These are phyloP conservation scores for Sideroxylon spinosum DNA, from an alignment of 179 eudicot species.

Conservation along the genomic window DNA sequence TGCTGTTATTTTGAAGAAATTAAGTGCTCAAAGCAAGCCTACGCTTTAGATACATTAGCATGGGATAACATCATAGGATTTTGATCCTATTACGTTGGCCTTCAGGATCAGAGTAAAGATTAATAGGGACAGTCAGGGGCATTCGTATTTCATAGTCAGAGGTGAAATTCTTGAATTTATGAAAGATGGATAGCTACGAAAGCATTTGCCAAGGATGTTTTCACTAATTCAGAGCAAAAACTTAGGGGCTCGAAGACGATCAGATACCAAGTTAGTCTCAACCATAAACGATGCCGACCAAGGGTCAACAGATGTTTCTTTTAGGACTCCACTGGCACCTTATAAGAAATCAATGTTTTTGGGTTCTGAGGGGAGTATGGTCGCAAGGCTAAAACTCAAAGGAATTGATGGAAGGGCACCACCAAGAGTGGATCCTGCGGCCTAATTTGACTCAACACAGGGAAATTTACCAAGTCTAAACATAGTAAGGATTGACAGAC, in stretches of 20 bases:
- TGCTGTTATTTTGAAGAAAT: constrained; percentile 57
- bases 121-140: constrained; percentile 56
- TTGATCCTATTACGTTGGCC: constrained; percentile 26
- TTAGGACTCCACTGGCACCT: constrained; percentile 58
- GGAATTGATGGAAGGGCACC: constrained; percentile 32
- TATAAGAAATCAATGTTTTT: constrained; percentile 74
- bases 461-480: constrained; percentile 62
- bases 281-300: constrained; percentile 84
- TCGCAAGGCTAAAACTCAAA: constrained; percentile 76
- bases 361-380: constrained; percentile 81
- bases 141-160: constrained; percentile 68
- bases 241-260: constrained; percentile 73
- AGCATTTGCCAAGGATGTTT: constrained; percentile 66
- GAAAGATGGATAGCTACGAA: constrained; percentile 59
- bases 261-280: constrained; percentile 77
- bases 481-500: constrained; percentile 45
- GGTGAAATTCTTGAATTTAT: constrained; percentile 65
- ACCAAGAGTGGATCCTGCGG: constrained; percentile 50
- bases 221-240: constrained; percentile 58
- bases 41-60: constrained; percentile 31
- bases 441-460: constrained; percentile 70
- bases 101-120: constrained; percentile 29
- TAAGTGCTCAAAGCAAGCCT: constrained; percentile 56
- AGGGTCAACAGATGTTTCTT: constrained; percentile 78
- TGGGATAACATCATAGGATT: constrained; percentile 28